Evolutionary conservation across 495 filamentous ascomycete genomes (phyloP).

Genomic region (Penicillium coprophilum): DNA sequence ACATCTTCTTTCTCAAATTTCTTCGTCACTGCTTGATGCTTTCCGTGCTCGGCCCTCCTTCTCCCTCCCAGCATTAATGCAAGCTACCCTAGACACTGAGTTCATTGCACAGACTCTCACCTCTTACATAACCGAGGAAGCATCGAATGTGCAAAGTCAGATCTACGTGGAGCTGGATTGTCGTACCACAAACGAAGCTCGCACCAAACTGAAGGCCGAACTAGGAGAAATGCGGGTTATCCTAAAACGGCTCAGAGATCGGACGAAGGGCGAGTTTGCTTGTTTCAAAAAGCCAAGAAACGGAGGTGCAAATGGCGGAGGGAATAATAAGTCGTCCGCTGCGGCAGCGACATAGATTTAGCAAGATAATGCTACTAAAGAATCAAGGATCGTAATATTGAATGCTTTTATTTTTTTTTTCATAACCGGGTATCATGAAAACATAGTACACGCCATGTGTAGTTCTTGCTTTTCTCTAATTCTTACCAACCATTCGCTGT

Average conservation of each 20-base stretch:
- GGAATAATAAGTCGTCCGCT: conserved; percentile 21
- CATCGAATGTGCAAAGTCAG: conserved; percentile 73
- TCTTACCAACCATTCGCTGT: conserved; percentile 62
- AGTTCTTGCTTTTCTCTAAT: conserved; percentile 7
- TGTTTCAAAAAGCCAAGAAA: conserved; percentile 63
- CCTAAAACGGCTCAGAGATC: conserved; percentile 78
- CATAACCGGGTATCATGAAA: conserved; percentile 28
- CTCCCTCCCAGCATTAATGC: conserved; percentile 80
- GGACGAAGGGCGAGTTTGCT: conserved; percentile 80
- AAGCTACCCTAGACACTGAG: conserved; percentile 94
- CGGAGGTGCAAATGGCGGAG: conserved; percentile 15
- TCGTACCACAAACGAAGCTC: conserved; percentile 81
- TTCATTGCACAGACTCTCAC: conserved; percentile 92
- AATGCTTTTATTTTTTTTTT: conserved; percentile 17
- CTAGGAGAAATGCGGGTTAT: conserved; percentile 83
- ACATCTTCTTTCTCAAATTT: conserved; percentile 75
- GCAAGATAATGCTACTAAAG: background rate
- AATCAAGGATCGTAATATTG: conserved; percentile 2
- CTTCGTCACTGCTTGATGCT: conserved; percentile 64
- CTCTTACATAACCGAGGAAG: conserved; percentile 82
- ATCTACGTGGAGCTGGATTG: conserved; percentile 87
- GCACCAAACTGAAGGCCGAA: conserved; percentile 76
- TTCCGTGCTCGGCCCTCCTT: conserved; percentile 68
- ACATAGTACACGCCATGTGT: conserved; percentile 9
- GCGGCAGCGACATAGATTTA: conserved; percentile 11